Percentiles rank a stretch among this genome's conserved stretches.
These are phyloP conservation scores for Knoxia roxburghii DNA, from an alignment of 257 asterid genomes.

Conservation along the genomic window DNA sequence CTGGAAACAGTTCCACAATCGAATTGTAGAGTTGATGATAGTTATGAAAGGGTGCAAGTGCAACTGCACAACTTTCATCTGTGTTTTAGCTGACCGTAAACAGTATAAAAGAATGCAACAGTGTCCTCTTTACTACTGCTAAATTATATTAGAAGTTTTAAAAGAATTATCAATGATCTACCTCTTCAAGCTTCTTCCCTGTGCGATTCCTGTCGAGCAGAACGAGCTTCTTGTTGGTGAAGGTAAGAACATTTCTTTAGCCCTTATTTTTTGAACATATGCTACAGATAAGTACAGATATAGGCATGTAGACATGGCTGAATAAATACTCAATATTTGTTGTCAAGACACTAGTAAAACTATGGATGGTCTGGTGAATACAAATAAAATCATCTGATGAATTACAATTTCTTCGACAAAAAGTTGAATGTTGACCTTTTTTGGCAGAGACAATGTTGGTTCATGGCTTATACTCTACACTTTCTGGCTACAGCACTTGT, in stretches of 20 bases:
- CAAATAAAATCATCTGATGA: neutral
- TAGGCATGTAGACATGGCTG: neutral
- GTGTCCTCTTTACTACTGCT: neutral
- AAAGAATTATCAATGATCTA: neutral
- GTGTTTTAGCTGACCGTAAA: too few relatives aligned
- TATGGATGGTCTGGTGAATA: neutral
- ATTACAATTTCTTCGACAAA: neutral
- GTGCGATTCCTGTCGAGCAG: neutral
- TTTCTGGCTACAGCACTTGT: neutral
- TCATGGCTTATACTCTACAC: slow-evolving; percentile 7
- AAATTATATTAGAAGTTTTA: neutral
- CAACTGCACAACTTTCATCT: neutral
- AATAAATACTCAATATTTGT: slow-evolving; percentile 1
- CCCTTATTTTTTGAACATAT: neutral
- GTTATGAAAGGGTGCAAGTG: too few relatives aligned
- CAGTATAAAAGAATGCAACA: neutral
- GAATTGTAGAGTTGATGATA: neutral
- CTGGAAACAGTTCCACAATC: neutral
- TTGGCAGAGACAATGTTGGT: neutral
- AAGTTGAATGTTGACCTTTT: neutral
- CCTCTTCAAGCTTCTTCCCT: neutral
- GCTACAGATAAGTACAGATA: neutral
- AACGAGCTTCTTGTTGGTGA: neutral
- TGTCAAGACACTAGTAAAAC: neutral
- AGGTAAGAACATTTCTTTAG: neutral